Conservation (phyloP, 176 grass and related monocot genomes). For the Areca catechu region DNA sequence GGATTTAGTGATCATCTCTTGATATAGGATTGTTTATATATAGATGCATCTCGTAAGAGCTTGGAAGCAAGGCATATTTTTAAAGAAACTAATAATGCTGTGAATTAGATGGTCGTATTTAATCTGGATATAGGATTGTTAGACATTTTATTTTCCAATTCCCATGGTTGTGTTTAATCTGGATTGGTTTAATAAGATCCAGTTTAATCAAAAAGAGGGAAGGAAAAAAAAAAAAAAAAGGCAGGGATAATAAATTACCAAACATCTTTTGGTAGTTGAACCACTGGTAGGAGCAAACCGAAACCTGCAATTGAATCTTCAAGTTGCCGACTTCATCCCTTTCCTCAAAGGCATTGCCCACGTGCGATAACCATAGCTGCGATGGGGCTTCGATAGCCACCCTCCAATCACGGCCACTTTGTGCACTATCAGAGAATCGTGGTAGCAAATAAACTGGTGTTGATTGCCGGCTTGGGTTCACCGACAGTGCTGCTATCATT, state of each 20-base stretch:
- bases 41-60: no score
- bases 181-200: no score
- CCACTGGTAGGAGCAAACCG: conserved; percentile 87
- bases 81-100: no score
- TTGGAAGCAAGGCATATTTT: no score
- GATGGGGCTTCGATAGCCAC: conserved; percentile 53
- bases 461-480: conserved; percentile 50
- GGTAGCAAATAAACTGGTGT: conserved; percentile 85
- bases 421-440: conserved; percentile 31
- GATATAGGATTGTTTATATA: no score
- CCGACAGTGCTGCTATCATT: conserved; percentile 66
- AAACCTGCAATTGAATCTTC: conserved; percentile 46
- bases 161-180: no score
- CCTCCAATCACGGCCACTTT: conserved; percentile 39
- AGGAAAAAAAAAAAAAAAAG: not conserved
- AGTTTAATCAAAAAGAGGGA: not conserved
- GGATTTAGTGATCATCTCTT: no score
- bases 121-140: no score
- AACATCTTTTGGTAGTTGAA: conserved; percentile 90
- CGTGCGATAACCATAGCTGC: conserved; percentile 69
- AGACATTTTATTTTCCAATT: no score
- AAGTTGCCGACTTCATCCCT: conserved; percentile 32
- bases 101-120: no score
- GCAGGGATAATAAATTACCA: conserved; percentile 22
- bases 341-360: conserved; percentile 86